Percentiles rank a stretch among this genome's conserved stretches.
These are phyloP conservation scores for Schizochytrium sp. DNA, from an alignment of 108 stramenopile species.

Conservation along the genomic window DNA sequence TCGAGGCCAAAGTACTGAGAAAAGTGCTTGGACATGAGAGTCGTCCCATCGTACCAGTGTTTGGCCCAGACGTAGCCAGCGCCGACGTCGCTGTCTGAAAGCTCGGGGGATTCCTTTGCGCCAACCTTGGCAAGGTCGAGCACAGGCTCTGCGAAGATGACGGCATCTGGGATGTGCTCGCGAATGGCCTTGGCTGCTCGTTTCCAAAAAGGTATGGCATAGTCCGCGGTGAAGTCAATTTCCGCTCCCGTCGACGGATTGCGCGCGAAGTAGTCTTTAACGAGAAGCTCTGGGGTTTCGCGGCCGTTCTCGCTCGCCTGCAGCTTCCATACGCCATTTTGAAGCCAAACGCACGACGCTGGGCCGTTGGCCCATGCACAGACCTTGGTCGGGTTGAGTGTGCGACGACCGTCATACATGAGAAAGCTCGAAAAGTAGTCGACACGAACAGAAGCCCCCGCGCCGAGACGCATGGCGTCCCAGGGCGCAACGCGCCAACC, in stretches of 20 bases:
- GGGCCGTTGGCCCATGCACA: constrained; percentile 17
- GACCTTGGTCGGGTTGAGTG: background rate
- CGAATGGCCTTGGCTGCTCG: background rate
- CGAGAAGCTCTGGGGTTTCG: background rate
- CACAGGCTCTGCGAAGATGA: constrained; percentile 21
- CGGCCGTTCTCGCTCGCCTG: no score
- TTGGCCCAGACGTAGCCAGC: constrained; percentile 27
- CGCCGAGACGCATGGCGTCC: constrained; percentile 10
- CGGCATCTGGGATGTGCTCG: constrained; percentile 9
- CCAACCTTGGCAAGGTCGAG: background rate
- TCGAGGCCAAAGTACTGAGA: constrained; percentile 32
- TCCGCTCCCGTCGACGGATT: background rate
- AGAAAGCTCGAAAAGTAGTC: constrained; percentile 15
- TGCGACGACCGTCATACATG: background rate
- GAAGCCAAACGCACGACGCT: background rate
- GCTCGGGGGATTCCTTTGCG: background rate
- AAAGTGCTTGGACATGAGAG: constrained; percentile 37
- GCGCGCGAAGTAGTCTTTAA: background rate
- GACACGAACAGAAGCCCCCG: background rate
- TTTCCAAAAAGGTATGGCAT: constrained; percentile 2
- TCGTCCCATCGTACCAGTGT: constrained; percentile 46
- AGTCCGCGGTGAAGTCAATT: background rate
- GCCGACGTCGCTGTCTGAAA: background rate
- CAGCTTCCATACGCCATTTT: constrained; percentile 1
- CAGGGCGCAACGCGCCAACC: constrained; percentile 12